Conservation (phyloP, 257 asterid genomes). For the Forsythia suspensa region DNA sequence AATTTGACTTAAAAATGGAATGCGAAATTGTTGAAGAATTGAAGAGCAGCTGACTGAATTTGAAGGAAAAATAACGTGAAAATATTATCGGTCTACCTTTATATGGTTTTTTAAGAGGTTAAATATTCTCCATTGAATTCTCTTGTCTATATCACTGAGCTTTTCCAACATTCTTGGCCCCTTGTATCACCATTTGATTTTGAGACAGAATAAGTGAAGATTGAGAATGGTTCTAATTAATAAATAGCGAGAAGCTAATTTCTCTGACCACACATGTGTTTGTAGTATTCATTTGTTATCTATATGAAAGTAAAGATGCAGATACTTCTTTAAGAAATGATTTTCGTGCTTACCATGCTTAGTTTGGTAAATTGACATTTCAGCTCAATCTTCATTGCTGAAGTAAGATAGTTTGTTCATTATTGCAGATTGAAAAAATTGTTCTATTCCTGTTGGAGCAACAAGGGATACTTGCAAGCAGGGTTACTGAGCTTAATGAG, state of each 20-base stretch:
- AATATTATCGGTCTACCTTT: background rate
- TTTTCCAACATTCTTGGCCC: background rate
- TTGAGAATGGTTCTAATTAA: background rate
- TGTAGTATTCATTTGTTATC: background rate
- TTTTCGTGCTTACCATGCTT: background rate
- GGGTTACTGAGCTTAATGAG: constrained; percentile 67
- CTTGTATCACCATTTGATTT: background rate
- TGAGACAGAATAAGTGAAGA: background rate
- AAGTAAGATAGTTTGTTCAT: constrained; percentile 1
- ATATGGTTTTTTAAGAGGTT: background rate
- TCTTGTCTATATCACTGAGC: background rate
- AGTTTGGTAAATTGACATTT: background rate
- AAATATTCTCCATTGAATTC: background rate
- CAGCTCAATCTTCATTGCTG: background rate
- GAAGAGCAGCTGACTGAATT: background rate
- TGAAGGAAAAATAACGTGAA: background rate
- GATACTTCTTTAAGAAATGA: background rate
- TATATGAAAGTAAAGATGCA: background rate
- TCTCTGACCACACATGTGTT: background rate
- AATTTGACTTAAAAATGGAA: background rate
- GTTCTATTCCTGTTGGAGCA: constrained; percentile 94
- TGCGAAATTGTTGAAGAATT: background rate
- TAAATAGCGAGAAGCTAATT: background rate
- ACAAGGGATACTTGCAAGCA: constrained; percentile 82
- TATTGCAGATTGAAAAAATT: constrained; percentile 82